Evolutionary conservation across 768 basidiomycete genomes (phyloP).

Genomic region (Suillus luteus): DNA sequence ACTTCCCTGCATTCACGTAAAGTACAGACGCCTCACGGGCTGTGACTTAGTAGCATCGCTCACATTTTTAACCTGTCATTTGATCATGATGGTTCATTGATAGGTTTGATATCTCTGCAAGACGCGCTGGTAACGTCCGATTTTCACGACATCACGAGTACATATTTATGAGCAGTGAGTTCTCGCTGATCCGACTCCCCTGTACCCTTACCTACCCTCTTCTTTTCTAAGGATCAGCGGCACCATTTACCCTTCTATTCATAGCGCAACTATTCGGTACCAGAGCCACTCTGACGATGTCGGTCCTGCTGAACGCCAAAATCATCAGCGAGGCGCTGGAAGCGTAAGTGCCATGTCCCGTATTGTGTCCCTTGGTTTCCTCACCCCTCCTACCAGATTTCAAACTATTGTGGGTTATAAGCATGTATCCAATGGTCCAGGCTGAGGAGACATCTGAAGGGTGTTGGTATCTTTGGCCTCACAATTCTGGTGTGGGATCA

Average conservation of each 20-base stretch:
- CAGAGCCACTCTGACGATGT: neutral
- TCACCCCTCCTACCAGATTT: neutral
- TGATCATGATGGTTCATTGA: neutral
- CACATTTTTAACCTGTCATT: neutral
- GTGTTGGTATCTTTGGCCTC: conserved; percentile 53
- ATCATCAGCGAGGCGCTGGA: neutral
- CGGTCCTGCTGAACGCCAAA: neutral
- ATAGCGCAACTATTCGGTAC: neutral
- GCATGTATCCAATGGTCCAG: neutral
- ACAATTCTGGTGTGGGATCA: conserved; percentile 53
- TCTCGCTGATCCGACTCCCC: neutral
- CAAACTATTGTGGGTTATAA: conserved; percentile 4
- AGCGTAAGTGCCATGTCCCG: neutral
- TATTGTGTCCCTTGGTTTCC: neutral
- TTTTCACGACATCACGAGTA: neutral
- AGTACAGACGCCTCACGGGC: neutral
- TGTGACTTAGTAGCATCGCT: neutral
- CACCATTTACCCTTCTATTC: neutral
- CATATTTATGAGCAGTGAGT: neutral
- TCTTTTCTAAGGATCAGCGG: neutral
- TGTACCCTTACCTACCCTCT: no score
- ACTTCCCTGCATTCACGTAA: neutral
- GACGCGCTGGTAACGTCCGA: neutral
- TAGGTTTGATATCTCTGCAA: neutral
- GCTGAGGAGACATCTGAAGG: conserved; percentile 34